Evolutionary conservation across 176 grass and related monocot species (phyloP), one percentile per base, ranked within the genome.

Genomic region (Ensete ventricosum): DNA sequence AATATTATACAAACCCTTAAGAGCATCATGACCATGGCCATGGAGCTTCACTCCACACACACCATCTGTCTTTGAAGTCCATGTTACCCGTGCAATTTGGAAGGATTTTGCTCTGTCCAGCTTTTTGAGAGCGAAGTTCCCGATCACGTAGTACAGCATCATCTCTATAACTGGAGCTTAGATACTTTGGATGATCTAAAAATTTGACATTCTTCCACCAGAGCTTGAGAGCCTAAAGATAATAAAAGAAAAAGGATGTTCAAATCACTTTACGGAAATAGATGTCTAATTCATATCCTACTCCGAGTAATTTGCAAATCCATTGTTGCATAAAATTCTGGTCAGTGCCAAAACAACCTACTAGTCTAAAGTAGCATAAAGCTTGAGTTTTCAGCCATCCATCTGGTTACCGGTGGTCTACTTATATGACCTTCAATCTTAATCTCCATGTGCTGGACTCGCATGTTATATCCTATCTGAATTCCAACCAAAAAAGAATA

Each of bases 181-280:
- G 8, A 83, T 87, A 94, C 74, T 81, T 94, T 26, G 90, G 95
- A 87, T 99, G 95, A 76, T 85, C 90, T 50, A 94, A 81, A 77
- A 99, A 94, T 55, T 78, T 89, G 19, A 91, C 86, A 49, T 86
- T 94, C 77, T 99, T 99, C 70, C 87, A 73, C 90, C 90, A 94
- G 50, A 99, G 86, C 64, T 83, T 87, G 69, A 94, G n/a, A 64
- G 90, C 90, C 88, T 94, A 79, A 27, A 89, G 29, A 78, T 63
- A 72, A 19, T 67, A 12, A 67, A 34, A 48, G 8, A 7, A 67
- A 78, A 65, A 11, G 62, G 11, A 54, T 27, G 50, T 19, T 53
- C 24, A 27, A 53, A 78, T 16, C 54, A 64, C 8, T 52, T 10
- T 24, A 16, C 0, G 63, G 29, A 34, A 34, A 34, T 34, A 34